These are phyloP conservation scores for Hypoxylon crocopeplum DNA, from an alignment of 495 filamentous ascomycete genomes.

Conservation along the genomic window DNA sequence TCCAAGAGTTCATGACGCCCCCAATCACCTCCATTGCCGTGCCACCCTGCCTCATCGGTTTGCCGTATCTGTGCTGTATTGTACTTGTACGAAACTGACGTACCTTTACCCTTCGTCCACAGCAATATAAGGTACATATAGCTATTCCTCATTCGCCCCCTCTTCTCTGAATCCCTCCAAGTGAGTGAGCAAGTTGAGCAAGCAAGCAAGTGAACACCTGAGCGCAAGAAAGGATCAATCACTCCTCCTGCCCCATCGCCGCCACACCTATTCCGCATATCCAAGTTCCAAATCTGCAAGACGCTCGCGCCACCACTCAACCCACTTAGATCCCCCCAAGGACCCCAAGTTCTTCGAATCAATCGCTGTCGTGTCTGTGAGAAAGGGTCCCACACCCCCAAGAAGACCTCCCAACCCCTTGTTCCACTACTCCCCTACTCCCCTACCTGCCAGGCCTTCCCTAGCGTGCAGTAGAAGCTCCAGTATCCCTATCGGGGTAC, in stretches of 20 bases:
- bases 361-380: slow-evolving; percentile 15
- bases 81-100: too few species aligned
- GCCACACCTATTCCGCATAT: slow-evolving; percentile 14
- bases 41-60: slow-evolving; percentile 7
- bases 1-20: neutral
- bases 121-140: too few species aligned
- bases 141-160: too few species aligned
- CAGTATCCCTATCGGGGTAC: slow-evolving; percentile 35
- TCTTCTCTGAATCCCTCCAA: too few species aligned
- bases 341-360: slow-evolving; percentile 30
- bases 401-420: neutral
- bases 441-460: neutral
- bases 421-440: neutral
- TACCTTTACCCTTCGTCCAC: slow-evolving; percentile 2
- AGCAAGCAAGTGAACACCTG: too few species aligned
- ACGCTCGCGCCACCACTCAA: slow-evolving; percentile 28
- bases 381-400: slow-evolving; percentile 23
- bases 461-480: slow-evolving; percentile 22
- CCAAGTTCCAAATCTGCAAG: slow-evolving; percentile 18
- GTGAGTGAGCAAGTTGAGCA: too few species aligned
- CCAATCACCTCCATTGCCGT: slow-evolving; percentile 20
- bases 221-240: too few species aligned
- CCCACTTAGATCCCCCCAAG: slow-evolving; percentile 16
- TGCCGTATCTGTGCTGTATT: too few species aligned
- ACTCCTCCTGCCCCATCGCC: neutral